Base-by-base conservation (phyloP, 805 yeast genomes). In the Starmerella stigmatis region DNA sequence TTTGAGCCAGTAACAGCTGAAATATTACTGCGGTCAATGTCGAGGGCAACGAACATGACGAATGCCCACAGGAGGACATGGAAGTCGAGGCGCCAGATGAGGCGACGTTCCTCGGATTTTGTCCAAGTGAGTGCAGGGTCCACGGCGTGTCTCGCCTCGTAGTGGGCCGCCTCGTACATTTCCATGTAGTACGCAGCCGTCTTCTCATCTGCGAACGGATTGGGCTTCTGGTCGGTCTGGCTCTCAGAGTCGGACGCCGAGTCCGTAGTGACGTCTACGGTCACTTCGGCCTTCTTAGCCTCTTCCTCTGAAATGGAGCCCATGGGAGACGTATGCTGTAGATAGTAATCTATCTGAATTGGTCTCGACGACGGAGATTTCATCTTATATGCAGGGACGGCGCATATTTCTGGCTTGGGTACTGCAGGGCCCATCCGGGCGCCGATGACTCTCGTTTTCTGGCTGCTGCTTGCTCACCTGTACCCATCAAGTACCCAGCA, bases 1-100 rank as follows among this genome's bases (percentile, higher is more conserved):
- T 30, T 30, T 1, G 43, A 40, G 4, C 55, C 57, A 7, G 48
- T 35, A 4, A 44, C 61, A 9, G 80, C 79, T 52, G 74, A 76
- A 1, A 77, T 58, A 55, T 76, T 75, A 38, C 67, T 68, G 51
- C 82, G 63, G 59, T 76, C 81, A 46, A 75, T 59, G 52, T 75
- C 75, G 43, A 76, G 64, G 7, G 76, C 75, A 33, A 72, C 63
- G 56, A 76, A 76, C 71, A 76, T 67, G 40, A 76, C 47, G 46
- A 73, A 72, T 0, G 79, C 78, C 63, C 77, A 65, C 17, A 74
- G 60, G 5, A 77, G 64, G 17, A 78, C 79, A 39, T 67, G 59
- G 63, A 65, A 66, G 47, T 79, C 81, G 38, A 73, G 63, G 52
- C 73, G 76, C 55, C 75, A 56, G 4, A 69, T 56, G 4, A 76